phyloP scores from a whole-genome alignment of 495 filamentous ascomycete species.

The Penicillium steckii region DNA sequence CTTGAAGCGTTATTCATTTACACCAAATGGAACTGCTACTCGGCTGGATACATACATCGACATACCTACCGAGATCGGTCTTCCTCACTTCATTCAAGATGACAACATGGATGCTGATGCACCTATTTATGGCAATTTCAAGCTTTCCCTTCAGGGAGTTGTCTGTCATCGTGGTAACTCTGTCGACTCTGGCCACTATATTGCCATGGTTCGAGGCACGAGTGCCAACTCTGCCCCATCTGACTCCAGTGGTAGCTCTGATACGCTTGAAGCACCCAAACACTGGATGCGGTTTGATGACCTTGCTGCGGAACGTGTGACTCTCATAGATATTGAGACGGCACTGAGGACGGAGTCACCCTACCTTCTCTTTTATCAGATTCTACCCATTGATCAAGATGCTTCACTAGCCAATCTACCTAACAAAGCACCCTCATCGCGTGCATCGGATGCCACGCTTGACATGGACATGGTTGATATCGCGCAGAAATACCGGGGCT shows the following conservation, averaged over 20 bases:
- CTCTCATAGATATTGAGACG: constrained; percentile 73
- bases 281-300: constrained; percentile 93
- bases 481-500: constrained; percentile 13
- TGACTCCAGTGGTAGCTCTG: constrained; percentile 45
- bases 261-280: constrained; percentile 53
- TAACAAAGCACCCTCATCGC: constrained; percentile 57
- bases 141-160: constrained; percentile 82
- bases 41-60: constrained; percentile 81
- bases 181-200: constrained; percentile 89
- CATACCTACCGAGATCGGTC: constrained; percentile 82
- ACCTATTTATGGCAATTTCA: constrained; percentile 77
- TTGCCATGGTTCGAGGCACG: constrained; percentile 72
- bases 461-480: constrained; percentile 27
- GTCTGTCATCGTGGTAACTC: constrained; percentile 90
- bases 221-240: constrained; percentile 44
- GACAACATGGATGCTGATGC: constrained; percentile 64
- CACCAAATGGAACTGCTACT: constrained; percentile 61
- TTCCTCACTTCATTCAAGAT: constrained; percentile 88
- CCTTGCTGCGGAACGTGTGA: constrained; percentile 67
- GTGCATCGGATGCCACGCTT: constrained; percentile 43
- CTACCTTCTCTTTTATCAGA: constrained; percentile 94
- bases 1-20: constrained; percentile 84
- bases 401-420: constrained; percentile 50
- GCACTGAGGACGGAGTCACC: constrained; percentile 81
- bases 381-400: constrained; percentile 78